Evolutionary conservation across 495 filamentous ascomycete genomes (phyloP).

Genomic region (Penicillium simplicissimum): DNA sequence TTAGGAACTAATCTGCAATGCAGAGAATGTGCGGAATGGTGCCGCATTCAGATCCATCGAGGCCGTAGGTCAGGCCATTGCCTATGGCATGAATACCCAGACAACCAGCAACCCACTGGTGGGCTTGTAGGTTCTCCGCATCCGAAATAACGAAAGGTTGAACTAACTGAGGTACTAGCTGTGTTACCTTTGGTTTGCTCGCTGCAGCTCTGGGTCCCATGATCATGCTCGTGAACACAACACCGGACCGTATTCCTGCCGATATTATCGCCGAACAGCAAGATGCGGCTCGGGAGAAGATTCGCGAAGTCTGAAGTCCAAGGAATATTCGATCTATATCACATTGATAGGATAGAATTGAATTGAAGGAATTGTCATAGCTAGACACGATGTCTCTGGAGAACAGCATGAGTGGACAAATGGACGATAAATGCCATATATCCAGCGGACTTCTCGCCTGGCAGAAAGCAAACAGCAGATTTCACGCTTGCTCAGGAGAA

Average conservation of each 20-base stretch:
- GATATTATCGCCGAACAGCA: constrained; percentile 33
- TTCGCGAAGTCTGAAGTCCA: background rate
- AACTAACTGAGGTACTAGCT: constrained; percentile 16
- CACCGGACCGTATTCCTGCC: constrained; percentile 33
- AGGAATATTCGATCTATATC: background rate
- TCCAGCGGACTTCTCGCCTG: too few relatives aligned
- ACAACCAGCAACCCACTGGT: constrained; percentile 27
- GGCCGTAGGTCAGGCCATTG: constrained; percentile 32
- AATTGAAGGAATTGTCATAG: too few relatives aligned
- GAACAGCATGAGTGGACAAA: too few relatives aligned
- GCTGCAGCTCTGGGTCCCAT: constrained; percentile 26
- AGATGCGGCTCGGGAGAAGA: constrained; percentile 21
- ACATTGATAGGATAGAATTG: too few relatives aligned
- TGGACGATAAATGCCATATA: too few relatives aligned
- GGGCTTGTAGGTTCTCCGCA: constrained; percentile 28
- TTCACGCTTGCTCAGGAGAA: too few relatives aligned
- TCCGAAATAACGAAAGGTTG: background rate
- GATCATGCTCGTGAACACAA: constrained; percentile 33
- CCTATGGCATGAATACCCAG: constrained; percentile 36
- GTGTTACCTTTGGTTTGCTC: constrained; percentile 30
- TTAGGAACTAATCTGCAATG: background rate
- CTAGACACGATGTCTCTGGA: too few relatives aligned
- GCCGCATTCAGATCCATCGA: constrained; percentile 35
- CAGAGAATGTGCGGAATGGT: constrained; percentile 35
- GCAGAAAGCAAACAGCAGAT: too few relatives aligned